These are phyloP conservation scores for Lachancea meyersii DNA, from an alignment of 805 yeast species.

Conservation along the genomic window DNA sequence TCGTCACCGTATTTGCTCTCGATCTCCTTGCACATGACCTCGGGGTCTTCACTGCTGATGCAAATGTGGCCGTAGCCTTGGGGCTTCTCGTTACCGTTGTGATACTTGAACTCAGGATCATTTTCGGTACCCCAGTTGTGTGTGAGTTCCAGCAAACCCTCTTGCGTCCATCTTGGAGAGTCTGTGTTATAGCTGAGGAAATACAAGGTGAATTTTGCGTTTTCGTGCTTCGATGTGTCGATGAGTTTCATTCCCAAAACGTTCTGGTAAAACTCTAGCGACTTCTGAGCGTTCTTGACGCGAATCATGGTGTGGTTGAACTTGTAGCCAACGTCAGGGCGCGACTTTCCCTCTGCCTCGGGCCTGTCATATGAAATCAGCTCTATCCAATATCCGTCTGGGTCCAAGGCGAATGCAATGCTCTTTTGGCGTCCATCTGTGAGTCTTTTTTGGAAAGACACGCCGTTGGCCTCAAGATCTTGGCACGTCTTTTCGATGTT, in stretches of 20 bases:
- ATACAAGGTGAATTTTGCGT: constrained; percentile 77
- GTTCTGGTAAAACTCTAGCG: constrained; percentile 72
- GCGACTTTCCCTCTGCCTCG: constrained; percentile 11
- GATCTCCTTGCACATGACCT: constrained; percentile 39
- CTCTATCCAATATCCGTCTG: constrained; percentile 97
- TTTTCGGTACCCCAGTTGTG: constrained; percentile 94
- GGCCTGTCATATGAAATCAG: constrained; percentile 51
- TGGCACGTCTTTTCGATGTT: constrained; percentile 61
- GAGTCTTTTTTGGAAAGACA: constrained; percentile 72
- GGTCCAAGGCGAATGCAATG: constrained; percentile 92
- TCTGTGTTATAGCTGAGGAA: constrained; percentile 69
- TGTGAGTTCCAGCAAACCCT: constrained; percentile 80
- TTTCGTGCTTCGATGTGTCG: constrained; percentile 48
- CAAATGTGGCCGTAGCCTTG: constrained; percentile 88
- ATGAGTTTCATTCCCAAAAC: constrained; percentile 76
- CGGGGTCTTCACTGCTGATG: constrained; percentile 58
- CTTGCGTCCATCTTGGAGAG: constrained; percentile 38
- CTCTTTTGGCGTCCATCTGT: constrained; percentile 87
- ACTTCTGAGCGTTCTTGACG: constrained; percentile 72
- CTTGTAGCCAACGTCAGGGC: constrained; percentile 21
- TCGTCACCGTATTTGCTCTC: constrained; percentile 41
- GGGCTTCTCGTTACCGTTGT: constrained; percentile 71
- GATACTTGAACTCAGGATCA: constrained; percentile 70
- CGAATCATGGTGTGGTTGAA: constrained; percentile 93
- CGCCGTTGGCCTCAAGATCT: constrained; percentile 54